phyloP scores from a whole-genome alignment of 2,329 filamentous ascomycete species.

The Aspergillus proliferans region DNA sequence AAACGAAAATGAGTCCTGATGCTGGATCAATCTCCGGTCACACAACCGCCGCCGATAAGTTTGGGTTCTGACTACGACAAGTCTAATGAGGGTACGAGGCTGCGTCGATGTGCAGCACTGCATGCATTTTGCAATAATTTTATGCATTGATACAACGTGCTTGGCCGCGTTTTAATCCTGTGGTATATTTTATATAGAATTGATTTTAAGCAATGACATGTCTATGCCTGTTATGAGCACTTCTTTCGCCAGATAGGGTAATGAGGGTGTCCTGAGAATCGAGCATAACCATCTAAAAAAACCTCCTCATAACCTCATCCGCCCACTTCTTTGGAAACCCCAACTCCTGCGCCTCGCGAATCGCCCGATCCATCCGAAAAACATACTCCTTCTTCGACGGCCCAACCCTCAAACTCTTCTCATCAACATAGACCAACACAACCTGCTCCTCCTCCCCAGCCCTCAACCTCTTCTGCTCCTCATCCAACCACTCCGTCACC shows the following conservation, averaged over 20 bases:
- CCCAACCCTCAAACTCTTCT: slow-evolving; percentile 27
- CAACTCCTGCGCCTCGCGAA: slow-evolving; percentile 30
- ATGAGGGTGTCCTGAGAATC: too few species aligned
- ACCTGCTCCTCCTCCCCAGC: slow-evolving; percentile 11
- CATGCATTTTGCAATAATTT: too few species aligned
- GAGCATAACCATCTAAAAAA: slow-evolving; percentile 14
- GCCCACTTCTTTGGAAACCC: slow-evolving; percentile 32
- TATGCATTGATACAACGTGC: too few species aligned
- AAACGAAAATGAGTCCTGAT: not conserved
- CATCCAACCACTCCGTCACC: slow-evolving; percentile 27
- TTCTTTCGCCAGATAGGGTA: too few species aligned
- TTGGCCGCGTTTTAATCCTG: not conserved
- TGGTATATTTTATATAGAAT: not conserved
- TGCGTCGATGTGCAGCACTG: too few species aligned
- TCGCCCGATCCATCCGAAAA: slow-evolving; percentile 38
- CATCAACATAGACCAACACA: slow-evolving; percentile 39
- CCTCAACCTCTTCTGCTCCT: slow-evolving; percentile 7
- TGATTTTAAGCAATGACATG: not conserved
- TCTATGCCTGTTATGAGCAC: not conserved
- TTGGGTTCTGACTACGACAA: too few species aligned
- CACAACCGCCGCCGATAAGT: too few species aligned
- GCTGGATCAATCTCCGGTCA: not conserved
- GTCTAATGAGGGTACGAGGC: too few species aligned
- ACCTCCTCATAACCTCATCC: slow-evolving; percentile 33
- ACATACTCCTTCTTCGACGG: slow-evolving; percentile 35